phyloP scores from a whole-genome alignment of 2,329 filamentous ascomycete species.

The Allantophomopsis cytisporea region DNA sequence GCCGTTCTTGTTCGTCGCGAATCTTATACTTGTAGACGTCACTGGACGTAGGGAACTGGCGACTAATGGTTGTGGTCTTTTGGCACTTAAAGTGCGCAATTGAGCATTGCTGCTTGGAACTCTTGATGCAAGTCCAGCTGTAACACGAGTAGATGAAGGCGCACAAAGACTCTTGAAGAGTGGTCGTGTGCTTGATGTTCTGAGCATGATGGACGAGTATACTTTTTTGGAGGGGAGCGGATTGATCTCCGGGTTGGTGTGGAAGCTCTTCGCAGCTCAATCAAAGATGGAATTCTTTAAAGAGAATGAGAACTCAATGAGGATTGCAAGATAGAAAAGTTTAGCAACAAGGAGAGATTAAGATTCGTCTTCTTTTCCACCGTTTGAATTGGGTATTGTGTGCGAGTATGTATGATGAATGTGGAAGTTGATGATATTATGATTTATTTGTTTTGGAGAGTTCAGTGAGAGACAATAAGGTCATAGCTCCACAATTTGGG shows the following conservation, averaged over 20 bases:
- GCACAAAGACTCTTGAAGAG: constrained; percentile 15
- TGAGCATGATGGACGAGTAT: constrained; percentile 13
- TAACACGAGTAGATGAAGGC: constrained; percentile 9
- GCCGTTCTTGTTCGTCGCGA: constrained; percentile 18
- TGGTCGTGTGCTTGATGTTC: constrained; percentile 14
- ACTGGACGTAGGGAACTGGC: constrained; percentile 17
- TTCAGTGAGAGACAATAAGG: no score
- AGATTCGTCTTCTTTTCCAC: no score
- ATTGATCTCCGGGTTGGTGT: not conserved
- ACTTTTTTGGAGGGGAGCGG: not conserved
- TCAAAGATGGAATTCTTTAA: no score
- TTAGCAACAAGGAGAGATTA: no score
- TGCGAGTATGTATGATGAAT: no score
- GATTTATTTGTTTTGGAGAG: no score
- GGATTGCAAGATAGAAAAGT: no score
- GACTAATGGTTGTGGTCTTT: constrained; percentile 9
- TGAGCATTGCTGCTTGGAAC: constrained; percentile 8
- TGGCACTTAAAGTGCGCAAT: constrained; percentile 9
- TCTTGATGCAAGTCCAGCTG: constrained; percentile 12
- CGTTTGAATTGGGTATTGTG: no score
- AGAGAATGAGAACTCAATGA: no score
- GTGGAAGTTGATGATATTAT: no score
- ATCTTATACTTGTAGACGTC: constrained; percentile 31
- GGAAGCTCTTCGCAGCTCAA: no score
- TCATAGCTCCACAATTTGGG: no score